Conservation (phyloP, 495 filamentous ascomycete species). For the Hypoxylon perforatum region DNA sequence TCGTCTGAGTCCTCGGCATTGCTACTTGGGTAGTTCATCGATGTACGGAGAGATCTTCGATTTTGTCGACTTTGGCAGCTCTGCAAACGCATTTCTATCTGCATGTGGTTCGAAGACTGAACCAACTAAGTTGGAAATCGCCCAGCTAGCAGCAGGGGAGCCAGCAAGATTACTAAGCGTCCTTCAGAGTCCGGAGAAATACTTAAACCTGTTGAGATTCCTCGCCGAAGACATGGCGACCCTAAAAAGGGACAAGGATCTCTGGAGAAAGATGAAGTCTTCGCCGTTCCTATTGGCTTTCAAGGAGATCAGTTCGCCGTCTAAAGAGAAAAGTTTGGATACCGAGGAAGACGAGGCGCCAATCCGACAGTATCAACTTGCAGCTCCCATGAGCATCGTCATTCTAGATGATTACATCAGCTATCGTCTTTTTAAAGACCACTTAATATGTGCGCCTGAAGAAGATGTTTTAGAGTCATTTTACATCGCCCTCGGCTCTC, state of each 20-base stretch:
- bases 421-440: conserved; percentile 84
- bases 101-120: conserved; percentile 89
- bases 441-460: conserved; percentile 84
- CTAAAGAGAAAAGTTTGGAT: conserved; percentile 60
- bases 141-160: conserved; percentile 78
- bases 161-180: conserved; percentile 81
- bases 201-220: conserved; percentile 80
- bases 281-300: conserved; percentile 83
- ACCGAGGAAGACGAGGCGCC: conserved; percentile 76
- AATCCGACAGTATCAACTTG: conserved; percentile 81
- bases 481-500: conserved; percentile 74
- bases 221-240: conserved; percentile 74
- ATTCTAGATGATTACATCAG: conserved; percentile 88
- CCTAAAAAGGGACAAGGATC: conserved; percentile 80
- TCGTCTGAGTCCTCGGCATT: conserved; percentile 69
- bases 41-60: conserved; percentile 91
- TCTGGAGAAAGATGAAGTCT: conserved; percentile 79
- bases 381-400: conserved; percentile 74
- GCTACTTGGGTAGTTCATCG: conserved; percentile 79
- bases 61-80: conserved; percentile 90
- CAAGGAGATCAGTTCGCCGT: conserved; percentile 70
- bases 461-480: conserved; percentile 88
- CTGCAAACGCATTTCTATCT: conserved; percentile 88
- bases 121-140: conserved; percentile 86
- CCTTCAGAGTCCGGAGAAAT: conserved; percentile 83